Conservation (phyloP, 2,329 filamentous ascomycete species). For the Alternaria gaisen region DNA sequence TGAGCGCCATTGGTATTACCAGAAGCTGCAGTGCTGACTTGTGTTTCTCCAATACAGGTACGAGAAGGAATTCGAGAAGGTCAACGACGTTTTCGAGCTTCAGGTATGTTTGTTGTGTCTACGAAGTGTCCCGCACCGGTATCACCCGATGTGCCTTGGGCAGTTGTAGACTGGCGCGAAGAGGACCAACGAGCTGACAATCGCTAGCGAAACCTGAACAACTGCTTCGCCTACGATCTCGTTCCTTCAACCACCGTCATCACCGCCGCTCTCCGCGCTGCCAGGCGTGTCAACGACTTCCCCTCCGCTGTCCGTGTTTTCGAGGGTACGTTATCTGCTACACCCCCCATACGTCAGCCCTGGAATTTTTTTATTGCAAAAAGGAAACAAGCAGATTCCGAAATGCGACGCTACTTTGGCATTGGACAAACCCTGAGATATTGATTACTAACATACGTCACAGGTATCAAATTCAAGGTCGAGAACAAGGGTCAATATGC, state of each 20-base stretch:
- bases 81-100: conserved; percentile 99
- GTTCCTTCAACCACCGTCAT: conserved; percentile 93
- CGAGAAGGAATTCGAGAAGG: conserved; percentile 97
- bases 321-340: conserved; percentile 74
- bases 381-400: not conserved
- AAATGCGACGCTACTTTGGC: not conserved
- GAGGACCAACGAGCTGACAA: conserved; percentile 26
- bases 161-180: conserved; percentile 2
- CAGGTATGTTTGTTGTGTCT: conserved; percentile 71
- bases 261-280: conserved; percentile 89
- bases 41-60: conserved; percentile 69
- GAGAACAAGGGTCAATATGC: conserved; percentile 98
- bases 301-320: conserved; percentile 98
- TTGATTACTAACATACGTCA: conserved; percentile 36
- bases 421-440: conserved; percentile 12
- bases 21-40: conserved; percentile 39
- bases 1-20: conserved; percentile 34
- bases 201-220: conserved; percentile 89
- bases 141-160: conserved; percentile 25
- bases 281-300: conserved; percentile 96
- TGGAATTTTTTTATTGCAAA: not conserved
- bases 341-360: not conserved
- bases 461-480: conserved; percentile 98
- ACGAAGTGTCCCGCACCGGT: conserved; percentile 18
- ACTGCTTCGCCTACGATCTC: conserved; percentile 99